Percentiles rank a stretch among this genome's conserved stretches.
Conservation (phyloP, 345 rosid species). For the Bruguiera parviflora region DNA sequence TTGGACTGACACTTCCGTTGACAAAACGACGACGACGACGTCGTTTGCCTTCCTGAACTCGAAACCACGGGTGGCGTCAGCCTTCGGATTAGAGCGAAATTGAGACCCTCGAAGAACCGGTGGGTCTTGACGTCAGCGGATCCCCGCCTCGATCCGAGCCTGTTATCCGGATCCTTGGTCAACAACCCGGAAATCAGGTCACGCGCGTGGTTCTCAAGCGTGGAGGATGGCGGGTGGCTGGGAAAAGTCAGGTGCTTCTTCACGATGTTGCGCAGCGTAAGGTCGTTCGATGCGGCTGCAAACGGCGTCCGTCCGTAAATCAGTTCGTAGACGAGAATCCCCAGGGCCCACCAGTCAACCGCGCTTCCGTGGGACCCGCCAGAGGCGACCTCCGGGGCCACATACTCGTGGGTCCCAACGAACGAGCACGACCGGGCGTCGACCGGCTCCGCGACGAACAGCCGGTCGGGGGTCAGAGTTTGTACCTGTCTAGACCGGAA, state of each 20-base stretch:
- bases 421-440: constrained; percentile 80
- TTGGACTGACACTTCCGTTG: background rate
- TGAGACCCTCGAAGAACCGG: constrained; percentile 74
- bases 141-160: constrained; percentile 83
- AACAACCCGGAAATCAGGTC: constrained; percentile 63
- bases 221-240: constrained; percentile 37
- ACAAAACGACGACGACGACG: background rate
- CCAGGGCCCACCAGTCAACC: constrained; percentile 97
- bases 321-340: constrained; percentile 81
- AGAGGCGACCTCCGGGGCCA: constrained; percentile 90
- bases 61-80: constrained; percentile 71
- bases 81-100: constrained; percentile 77
- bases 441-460: constrained; percentile 93
- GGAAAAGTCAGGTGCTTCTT: constrained; percentile 66
- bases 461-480: constrained; percentile 41
- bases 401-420: constrained; percentile 95
- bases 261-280: constrained; percentile 82
- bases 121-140: constrained; percentile 84
- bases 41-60: constrained; percentile 6
- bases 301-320: constrained; percentile 84
- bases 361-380: constrained; percentile 91
- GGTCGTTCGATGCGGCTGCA: constrained; percentile 65
- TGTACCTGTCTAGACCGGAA: constrained; percentile 64
- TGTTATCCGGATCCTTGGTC: constrained; percentile 58
- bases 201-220: constrained; percentile 60